Base-by-base conservation (phyloP, 331 rosid species). In the Stylosanthes scabra region DNA sequence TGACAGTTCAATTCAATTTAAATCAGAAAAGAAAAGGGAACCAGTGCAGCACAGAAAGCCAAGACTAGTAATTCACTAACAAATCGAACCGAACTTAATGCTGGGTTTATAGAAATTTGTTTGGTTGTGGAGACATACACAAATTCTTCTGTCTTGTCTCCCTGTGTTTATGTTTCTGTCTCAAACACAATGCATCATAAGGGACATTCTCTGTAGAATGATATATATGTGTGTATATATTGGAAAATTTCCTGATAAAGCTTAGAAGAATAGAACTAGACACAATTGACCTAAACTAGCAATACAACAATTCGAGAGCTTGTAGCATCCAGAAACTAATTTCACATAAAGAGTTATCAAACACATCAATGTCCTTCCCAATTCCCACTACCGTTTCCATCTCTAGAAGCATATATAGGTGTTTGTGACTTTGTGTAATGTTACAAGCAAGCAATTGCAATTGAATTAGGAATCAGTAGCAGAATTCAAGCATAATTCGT, bases 1-100 rank as follows among this genome's bases (percentile, higher is more conserved):
- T 56, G 49, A 45, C 3, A 45, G 11, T 54, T 13, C 27, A 58
- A 69, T 49, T 63, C 13, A 78, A 74, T 41, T 56, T 25, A 28
- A 31, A 49, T 7, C 2, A 7, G 27, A 37, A 62, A 50, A 41
- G 20, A 27, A 11, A 13, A 55, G 34, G 34, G 34, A 40, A 40
- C 45, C 9, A 40, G 7, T 40, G 45, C 45, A 40, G 7, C 9
- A 40, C 1, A 8, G 9, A 40, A 45, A 9, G 49, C 0, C 28
- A 51, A 67, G 9, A 67, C 41, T 29, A 27, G 8, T 27, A 12
- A 8, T 1, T 3, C 55, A 49, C 1, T 49, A 1, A 49, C 55
- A n/a, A n/a, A n/a, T n/a, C 13, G 12, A 49, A 15, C 55, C 44
- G n/a, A n/a, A n/a, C n/a, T n/a, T n/a, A n/a, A n/a, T n/a, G n/a